phyloP scores from a whole-genome alignment of 169 alveolate genomes.

The Ichthyophthirius multifiliis region DNA sequence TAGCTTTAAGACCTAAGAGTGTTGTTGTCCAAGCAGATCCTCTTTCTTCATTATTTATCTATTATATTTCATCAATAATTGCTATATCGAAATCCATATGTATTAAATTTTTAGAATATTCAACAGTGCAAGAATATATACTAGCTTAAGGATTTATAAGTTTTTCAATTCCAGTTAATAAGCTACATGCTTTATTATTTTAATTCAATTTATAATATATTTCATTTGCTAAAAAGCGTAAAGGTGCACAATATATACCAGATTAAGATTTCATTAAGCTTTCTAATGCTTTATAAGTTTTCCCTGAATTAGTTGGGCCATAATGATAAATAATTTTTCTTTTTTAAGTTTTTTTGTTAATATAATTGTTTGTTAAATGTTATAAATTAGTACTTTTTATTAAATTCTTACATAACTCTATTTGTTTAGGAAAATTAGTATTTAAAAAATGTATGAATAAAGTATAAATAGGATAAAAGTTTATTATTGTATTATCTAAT shows the following conservation, averaged over 20 bases:
- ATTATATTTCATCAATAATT: constrained; percentile 91
- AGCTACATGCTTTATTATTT: constrained; percentile 66
- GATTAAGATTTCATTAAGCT: constrained; percentile 70
- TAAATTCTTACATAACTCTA: too few relatives aligned
- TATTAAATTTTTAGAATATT: constrained; percentile 72
- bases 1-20: constrained; percentile 78
- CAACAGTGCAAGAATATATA: constrained; percentile 91
- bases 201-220: constrained; percentile 70
- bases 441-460: too few relatives aligned
- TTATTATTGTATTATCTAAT: too few relatives aligned
- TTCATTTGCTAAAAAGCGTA: constrained; percentile 92
- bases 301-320: constrained; percentile 96
- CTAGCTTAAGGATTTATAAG: constrained; percentile 54
- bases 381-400: too few relatives aligned
- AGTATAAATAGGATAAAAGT: too few relatives aligned
- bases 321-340: constrained; percentile 79
- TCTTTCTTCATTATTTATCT: constrained; percentile 77
- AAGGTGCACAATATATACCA: constrained; percentile 93
- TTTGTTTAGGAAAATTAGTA: too few relatives aligned
- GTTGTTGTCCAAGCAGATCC: constrained; percentile 94
- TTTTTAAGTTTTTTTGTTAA: too few relatives aligned
- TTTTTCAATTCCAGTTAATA: constrained; percentile 91
- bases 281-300: constrained; percentile 86
- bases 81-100: constrained; percentile 82
- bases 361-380: too few relatives aligned